Evolutionary conservation across 2,329 filamentous ascomycete species (phyloP).

Genomic region (Didymella exigua): DNA sequence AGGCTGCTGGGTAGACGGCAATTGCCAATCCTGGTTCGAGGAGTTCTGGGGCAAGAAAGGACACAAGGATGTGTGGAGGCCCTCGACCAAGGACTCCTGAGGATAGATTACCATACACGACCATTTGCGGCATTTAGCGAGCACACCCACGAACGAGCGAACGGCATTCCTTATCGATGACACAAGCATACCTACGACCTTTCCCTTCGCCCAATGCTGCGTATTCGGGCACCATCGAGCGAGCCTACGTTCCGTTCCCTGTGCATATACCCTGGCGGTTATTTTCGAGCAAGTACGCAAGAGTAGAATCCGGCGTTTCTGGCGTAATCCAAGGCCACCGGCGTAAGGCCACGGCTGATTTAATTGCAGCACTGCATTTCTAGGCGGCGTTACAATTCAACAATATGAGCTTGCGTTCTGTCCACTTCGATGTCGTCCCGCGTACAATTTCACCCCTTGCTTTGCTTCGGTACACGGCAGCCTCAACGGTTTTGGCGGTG

Average conservation of each 20-base stretch:
- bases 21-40: slow-evolving; percentile 45
- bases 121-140: background rate
- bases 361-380: background rate
- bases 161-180: slow-evolving; percentile 5
- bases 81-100: slow-evolving; percentile 4
- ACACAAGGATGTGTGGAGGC: slow-evolving; percentile 30
- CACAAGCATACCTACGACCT: slow-evolving; percentile 10
- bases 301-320: slow-evolving; percentile 10
- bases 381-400: slow-evolving; percentile 10
- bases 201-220: background rate
- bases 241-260: background rate
- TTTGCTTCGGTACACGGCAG: background rate
- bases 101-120: background rate
- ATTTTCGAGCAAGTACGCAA: slow-evolving; percentile 6
- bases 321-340: background rate
- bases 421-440: background rate
- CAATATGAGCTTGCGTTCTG: background rate
- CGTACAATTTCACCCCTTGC: background rate
- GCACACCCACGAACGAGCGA: slow-evolving; percentile 2
- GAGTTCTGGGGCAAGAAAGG: slow-evolving; percentile 45
- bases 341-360: background rate
- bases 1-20: slow-evolving; percentile 48
- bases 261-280: slow-evolving; percentile 6
- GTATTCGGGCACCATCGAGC: background rate
- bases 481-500: background rate